Base-by-base conservation (phyloP, 2,329 filamentous ascomycete species). In the Neopestalotiopsis clavispora region DNA sequence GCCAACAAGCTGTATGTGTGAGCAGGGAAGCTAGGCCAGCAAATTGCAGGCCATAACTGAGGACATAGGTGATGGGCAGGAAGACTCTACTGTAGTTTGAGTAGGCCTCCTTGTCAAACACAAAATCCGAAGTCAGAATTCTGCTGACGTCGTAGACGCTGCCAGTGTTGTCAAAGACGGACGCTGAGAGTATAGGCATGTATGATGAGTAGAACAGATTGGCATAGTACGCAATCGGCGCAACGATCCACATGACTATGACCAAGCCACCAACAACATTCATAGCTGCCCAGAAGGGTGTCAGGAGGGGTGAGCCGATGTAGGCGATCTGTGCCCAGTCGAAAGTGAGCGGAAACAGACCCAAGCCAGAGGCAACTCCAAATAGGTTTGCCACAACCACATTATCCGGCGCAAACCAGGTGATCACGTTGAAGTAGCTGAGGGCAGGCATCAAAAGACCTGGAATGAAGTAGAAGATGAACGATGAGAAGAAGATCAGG, bases 281-380 rank as follows among this genome's bases (percentile, higher is more conserved):
- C 80, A 95, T 89, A 9, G 93, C 91, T 56, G 93, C 92, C 93
- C 94, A 94, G 79, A 95, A 96, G 0, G 94, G 94, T 0, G 94
- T 94, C 17, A 96, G 85, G 6, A 97, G 83, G 0, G 92, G 94
- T 4, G 93, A 96, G 17, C 94, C 94, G 74, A 97, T 96, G 76
- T 95, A 91, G 0, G 94, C 94, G 71, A 97, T 91, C 77, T 97
- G 94, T 0, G 93, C 92, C 94, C 94, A 97, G 81, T 97, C 94
- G 75, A 97, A 97, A 0, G 94, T 97, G 74, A 97, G 78, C 0
- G 94, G 94, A 71, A 97, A 94, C 42, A 97, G 82, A 0, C 94
- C 94, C 14, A 97, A 86, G 2, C 94, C 94, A 1, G 94, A 95
- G n/a, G 90, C 88, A 17, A 95, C 92, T 17, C 94, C 94, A 76